Base-by-base conservation (phyloP, 1,284 basidiomycete genomes). In the Vanrija humicola region DNA sequence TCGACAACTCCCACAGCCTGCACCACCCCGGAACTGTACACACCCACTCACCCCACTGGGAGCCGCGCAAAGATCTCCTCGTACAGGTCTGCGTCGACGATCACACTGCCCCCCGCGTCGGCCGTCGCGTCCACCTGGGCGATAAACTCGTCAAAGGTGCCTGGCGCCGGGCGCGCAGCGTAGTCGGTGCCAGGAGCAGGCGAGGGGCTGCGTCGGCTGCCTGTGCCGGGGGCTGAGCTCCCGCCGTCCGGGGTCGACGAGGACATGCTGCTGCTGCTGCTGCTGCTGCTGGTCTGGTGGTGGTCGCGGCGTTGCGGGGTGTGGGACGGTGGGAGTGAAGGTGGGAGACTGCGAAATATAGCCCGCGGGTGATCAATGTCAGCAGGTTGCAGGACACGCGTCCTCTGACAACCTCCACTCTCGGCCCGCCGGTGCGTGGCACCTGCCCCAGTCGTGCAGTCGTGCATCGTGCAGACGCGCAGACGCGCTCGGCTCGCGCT, bases 1-100 rank as follows among this genome's bases (percentile, higher is more conserved):
- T 23, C 21, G 21, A 23, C 21, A 23, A 23, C 21, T 23, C 21
- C 21, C 21, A 23, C 21, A 23, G 21, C 21, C 3, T 23, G 21
- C 21, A 23, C 21, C 21, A 23, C 21, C 21, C 21, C 21, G 21
- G 5, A 23, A 23, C 21, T 23, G 5, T 5, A 23, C 21, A 23
- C 21, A 5, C 21, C 21, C 21, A 23, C 58, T 54, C 42, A 63
- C 62, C 50, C 40, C 18, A 46, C 34, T 16, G 39, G 48, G n/a
- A 38, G 15, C 3, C 43, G 25, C 4, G 43, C 62, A 46, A 64
- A 61, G 4, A 64, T n/a, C 38, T 64, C 59, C 46, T 64, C 62
- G 49, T 55, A 61, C 29, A 64, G 47, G 3, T 59, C 55, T 46
- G 50, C 54, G 50, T 64, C 62, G 45, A 64, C 56, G 21, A 50